Base-by-base conservation (phyloP, 306 rosid genomes). In the Geum urbanum region DNA sequence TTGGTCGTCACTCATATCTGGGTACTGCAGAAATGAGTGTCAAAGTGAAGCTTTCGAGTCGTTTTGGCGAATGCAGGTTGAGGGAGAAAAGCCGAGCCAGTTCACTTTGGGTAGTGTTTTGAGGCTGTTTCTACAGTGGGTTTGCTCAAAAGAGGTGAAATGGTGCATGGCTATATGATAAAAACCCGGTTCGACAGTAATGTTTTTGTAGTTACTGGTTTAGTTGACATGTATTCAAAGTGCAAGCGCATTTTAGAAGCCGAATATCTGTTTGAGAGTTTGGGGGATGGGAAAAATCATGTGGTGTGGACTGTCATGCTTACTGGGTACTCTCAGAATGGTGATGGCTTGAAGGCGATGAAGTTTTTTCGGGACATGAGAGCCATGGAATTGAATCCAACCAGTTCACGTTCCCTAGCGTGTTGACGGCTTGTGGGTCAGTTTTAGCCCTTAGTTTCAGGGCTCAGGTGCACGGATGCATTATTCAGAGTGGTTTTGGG, bases 161-260 rank as follows among this genome's bases (percentile, higher is more conserved):
- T 78, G 82, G 76, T 94, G 76, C 98, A 94, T 71, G 88, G 88
- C 16, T 84, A 84, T 82, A 80, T 81, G 44, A 75, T 80, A 4
- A 94, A 85, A 79, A 74, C 72, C 59, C 78, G 82, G 54, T 85
- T 88, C 70, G 89, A 83, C 18, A 74, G 71, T 4, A 81, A 83
- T 77, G 80, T 74, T 24, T 84, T 76, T 75, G 95, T 86, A 63
- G 79, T 85, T 76, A 88, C 95, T 53, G 89, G 90, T 66, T 92
- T 94, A 66, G 91, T 94, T 63, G 97, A 94, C 79, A 87, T 88
- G 95, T 88, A 94, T 78, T 85, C 94, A 19, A 94, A 90, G 86
- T 88, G 97, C 79, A 85, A 76, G 80, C 63, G 77, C 69, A 27
- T 90, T 72, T 73, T 68, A 5, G 85, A 94, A 69, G 98, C 92